Evolutionary conservation across 2,329 filamentous ascomycete genomes (phyloP).

Genomic region (Talaromyces pinophilus): DNA sequence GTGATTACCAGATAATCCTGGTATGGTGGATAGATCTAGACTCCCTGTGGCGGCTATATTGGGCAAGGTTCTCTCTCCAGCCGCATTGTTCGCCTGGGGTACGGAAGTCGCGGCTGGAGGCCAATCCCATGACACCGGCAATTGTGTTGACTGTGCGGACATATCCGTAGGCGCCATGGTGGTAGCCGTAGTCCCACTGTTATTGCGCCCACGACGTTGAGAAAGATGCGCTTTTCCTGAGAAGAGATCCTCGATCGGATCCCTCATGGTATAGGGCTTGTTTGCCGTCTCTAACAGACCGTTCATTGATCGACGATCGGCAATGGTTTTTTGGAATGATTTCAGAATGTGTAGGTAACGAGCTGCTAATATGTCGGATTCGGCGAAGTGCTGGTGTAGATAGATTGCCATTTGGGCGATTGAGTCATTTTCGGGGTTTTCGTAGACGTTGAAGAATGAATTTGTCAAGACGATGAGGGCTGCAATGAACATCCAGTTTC

Average conservation of each 20-base stretch:
- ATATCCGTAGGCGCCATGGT: conserved; percentile 6
- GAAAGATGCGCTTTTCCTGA: conserved; percentile 8
- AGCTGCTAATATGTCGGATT: conserved; percentile 52
- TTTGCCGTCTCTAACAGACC: conserved; percentile 1
- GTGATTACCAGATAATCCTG: not conserved
- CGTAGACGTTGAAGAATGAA: conserved; percentile 56
- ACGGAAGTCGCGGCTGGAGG: conserved; percentile 1
- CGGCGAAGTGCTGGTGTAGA: conserved; percentile 54
- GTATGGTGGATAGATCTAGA: not conserved
- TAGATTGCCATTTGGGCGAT: conserved; percentile 48
- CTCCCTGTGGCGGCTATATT: not conserved
- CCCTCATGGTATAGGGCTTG: conserved; percentile 18
- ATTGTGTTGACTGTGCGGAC: conserved; percentile 1
- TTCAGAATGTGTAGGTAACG: conserved; percentile 55
- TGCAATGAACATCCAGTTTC: conserved; percentile 60
- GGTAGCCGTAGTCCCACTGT: not conserved
- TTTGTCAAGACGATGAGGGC: conserved; percentile 59
- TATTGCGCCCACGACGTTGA: not conserved
- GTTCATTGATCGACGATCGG: conserved; percentile 20
- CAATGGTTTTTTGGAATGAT: conserved; percentile 46
- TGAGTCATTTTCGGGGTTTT: conserved; percentile 50
- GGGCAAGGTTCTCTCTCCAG: not conserved
- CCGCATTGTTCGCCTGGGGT: not conserved
- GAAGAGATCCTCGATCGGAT: conserved; percentile 25
- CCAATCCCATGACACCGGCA: conserved; percentile 24